These are phyloP conservation scores for Alopecurus myosuroides DNA, from an alignment of 176 grass and related monocot species.

Conservation along the genomic window DNA sequence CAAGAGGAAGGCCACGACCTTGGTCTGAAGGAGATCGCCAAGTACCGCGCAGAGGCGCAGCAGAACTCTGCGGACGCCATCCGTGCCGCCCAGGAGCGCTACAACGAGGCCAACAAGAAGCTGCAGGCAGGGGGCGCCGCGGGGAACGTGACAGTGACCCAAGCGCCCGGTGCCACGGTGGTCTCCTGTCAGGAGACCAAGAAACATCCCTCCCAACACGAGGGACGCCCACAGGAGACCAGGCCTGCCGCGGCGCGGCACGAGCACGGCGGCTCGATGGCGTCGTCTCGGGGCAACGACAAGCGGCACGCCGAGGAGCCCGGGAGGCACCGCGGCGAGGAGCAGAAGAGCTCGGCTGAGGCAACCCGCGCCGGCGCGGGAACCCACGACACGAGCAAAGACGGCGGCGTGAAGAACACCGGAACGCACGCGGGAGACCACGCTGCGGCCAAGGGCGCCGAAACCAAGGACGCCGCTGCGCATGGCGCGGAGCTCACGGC, in stretches of 20 bases:
- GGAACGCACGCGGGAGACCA: conserved; percentile 13
- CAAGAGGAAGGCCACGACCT: conserved; percentile 12
- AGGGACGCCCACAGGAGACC: not conserved
- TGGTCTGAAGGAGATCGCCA: conserved; percentile 58
- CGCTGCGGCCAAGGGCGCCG: conserved; percentile 26
- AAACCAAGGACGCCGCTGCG: conserved; percentile 22
- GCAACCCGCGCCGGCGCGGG: conserved; percentile 30
- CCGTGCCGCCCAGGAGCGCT: conserved; percentile 56
- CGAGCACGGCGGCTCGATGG: not conserved
- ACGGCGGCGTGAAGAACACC: conserved; percentile 7
- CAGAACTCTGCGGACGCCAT: conserved; percentile 74
- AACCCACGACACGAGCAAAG: conserved; percentile 6
- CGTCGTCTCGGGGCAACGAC: not conserved
- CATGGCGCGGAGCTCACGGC: not conserved
- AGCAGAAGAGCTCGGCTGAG: conserved; percentile 39
- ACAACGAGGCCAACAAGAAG: conserved; percentile 44
- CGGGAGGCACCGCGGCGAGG: not conserved
- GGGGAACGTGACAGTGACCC: conserved; percentile 36
- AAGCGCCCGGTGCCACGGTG: conserved; percentile 3
- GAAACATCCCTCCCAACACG: not conserved
- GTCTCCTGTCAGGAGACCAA: conserved; percentile 21
- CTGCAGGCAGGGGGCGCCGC: not conserved
- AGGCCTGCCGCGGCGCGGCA: not conserved
- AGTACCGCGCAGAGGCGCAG: conserved; percentile 58
- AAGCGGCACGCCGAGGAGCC: not conserved